Percentiles rank a stretch among this genome's conserved stretches.
Evolutionary conservation across 2,329 filamentous ascomycete species (phyloP).

Genomic region (Penicillium sp.): DNA sequence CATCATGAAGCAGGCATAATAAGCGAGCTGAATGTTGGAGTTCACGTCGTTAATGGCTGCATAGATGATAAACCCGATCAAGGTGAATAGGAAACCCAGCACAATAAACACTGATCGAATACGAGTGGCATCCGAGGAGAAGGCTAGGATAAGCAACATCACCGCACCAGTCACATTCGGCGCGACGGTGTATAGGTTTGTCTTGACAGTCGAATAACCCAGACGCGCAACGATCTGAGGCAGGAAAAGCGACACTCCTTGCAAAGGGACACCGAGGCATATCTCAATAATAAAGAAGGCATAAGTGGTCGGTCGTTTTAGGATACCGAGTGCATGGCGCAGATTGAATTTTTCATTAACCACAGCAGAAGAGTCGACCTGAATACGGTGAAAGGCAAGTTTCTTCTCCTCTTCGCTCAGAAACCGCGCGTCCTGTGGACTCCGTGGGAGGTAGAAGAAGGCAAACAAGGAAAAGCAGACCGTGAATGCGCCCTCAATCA

Average conservation of each 20-base stretch:
- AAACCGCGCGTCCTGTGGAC: conserved; percentile 62
- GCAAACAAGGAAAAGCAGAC: conserved; percentile 61
- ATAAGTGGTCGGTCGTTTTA: conserved; percentile 53
- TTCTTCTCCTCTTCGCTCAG: conserved; percentile 62
- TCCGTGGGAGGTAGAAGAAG: conserved; percentile 65
- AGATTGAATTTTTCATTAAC: conserved; percentile 56
- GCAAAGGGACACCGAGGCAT: conserved; percentile 57
- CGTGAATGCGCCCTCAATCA: conserved; percentile 58
- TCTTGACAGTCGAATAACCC: conserved; percentile 20
- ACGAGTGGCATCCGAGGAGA: conserved; percentile 63
- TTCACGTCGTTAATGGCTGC: conserved; percentile 64
- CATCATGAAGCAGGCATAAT: conserved; percentile 79
- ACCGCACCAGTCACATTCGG: conserved; percentile 71
- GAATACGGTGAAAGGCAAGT: conserved; percentile 69
- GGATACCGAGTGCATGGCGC: conserved; percentile 49
- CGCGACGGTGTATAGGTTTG: conserved; percentile 69
- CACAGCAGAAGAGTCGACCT: conserved; percentile 66
- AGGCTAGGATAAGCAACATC: conserved; percentile 69
- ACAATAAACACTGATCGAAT: conserved; percentile 71
- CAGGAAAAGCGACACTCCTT: conserved; percentile 55
- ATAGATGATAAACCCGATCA: conserved; percentile 75
- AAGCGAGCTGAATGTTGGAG: conserved; percentile 60
- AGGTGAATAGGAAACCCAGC: conserved; percentile 68
- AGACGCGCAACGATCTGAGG: conserved; percentile 50
- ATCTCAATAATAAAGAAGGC: conserved; percentile 55